A percentile compares a stretch with the other conserved stretches of the same genome.
Evolutionary conservation across 2,329 filamentous ascomycete genomes (phyloP).

Genomic region (Aspergillus eucalypticola): DNA sequence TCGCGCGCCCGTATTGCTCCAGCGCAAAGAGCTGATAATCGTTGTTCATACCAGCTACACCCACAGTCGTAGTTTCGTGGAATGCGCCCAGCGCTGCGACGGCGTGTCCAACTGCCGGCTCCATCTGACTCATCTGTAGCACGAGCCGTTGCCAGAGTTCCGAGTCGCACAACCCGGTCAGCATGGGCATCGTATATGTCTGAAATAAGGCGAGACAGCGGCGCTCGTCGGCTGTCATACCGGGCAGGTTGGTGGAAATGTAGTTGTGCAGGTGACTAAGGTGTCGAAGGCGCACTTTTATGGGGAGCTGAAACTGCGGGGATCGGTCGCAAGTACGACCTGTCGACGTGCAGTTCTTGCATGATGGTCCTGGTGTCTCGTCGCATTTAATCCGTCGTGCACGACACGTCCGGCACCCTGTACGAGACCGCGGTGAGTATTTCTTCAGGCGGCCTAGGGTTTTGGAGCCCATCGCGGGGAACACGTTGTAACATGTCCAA

Average conservation of each 20-base stretch:
- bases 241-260: not conserved
- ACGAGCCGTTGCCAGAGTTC: slow-evolving; percentile 9
- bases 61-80: not conserved
- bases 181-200: slow-evolving; percentile 16
- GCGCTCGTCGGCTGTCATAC: slow-evolving; percentile 19
- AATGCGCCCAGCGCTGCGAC: slow-evolving; percentile 9
- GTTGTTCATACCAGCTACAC: not conserved
- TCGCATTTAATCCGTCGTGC: slow-evolving; percentile 27
- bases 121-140: slow-evolving; percentile 3
- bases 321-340: slow-evolving; percentile 44
- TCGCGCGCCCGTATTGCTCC: slow-evolving; percentile 7
- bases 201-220: slow-evolving; percentile 23
- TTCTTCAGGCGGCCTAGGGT: not conserved
- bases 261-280: not conserved
- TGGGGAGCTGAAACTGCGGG: slow-evolving; percentile 15
- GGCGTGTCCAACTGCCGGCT: slow-evolving; percentile 13
- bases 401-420: slow-evolving; percentile 11
- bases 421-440: not conserved
- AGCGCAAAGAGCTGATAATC: slow-evolving; percentile 11
- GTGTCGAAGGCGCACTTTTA: not conserved
- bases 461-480: not conserved
- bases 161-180: slow-evolving; percentile 19
- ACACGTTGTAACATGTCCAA: too few species aligned
- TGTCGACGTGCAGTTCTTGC: slow-evolving; percentile 37
- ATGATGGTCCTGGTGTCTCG: slow-evolving; percentile 33